Evolutionary conservation across 2,329 filamentous ascomycete genomes (phyloP).

Genomic region (Trichoderma sp.): DNA sequence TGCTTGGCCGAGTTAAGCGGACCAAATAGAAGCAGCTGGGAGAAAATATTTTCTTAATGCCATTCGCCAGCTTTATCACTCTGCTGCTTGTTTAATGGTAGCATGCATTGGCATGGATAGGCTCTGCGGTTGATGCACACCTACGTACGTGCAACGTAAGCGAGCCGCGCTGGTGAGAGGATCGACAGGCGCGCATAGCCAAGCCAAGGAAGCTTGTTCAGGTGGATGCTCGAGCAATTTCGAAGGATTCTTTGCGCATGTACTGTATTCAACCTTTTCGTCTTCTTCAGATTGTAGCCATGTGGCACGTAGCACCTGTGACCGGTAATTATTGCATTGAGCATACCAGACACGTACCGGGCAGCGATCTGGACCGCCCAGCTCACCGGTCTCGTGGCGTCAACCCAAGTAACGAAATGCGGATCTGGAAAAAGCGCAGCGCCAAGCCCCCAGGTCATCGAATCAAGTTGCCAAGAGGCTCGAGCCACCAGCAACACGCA

Average conservation of each 20-base stretch:
- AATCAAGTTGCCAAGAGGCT: not conserved
- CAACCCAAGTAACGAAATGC: not conserved
- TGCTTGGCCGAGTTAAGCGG: not conserved
- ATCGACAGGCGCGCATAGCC: conserved; percentile 12
- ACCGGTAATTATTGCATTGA: not conserved
- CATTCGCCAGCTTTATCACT: not conserved
- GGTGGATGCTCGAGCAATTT: not conserved
- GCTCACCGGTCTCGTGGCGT: conserved; percentile 4
- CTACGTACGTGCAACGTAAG: conserved; percentile 16
- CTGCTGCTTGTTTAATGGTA: not conserved
- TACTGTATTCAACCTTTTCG: not conserved
- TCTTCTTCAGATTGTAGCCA: not conserved
- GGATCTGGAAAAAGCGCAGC: conserved; percentile 13
- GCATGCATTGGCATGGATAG: not conserved
- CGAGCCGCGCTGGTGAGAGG: not conserved
- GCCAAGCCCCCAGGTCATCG: not conserved
- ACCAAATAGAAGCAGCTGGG: not conserved
- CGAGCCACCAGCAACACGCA: not conserved
- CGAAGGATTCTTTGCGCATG: not conserved
- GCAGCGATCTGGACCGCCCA: not conserved
- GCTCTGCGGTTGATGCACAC: conserved; percentile 1
- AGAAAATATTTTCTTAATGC: not conserved
- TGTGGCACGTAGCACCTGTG: not conserved
- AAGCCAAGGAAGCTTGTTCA: conserved; percentile 16
- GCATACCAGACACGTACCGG: not conserved